Conservation (phyloP, 805 yeast species). For the Priceomyces castillae region DNA sequence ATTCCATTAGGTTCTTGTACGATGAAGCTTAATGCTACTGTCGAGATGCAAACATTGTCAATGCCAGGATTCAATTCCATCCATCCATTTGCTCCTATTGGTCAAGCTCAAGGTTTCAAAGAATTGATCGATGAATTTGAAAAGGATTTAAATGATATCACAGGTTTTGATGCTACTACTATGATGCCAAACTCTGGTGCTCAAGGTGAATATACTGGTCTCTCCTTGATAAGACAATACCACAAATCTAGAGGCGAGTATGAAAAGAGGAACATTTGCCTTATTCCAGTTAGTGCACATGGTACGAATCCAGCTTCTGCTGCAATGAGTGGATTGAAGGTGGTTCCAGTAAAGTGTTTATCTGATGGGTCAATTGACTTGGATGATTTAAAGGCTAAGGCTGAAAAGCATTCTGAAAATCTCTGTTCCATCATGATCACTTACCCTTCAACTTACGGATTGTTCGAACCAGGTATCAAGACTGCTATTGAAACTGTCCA, state of each 20-base stretch:
- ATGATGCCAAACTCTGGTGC: conserved; percentile 98
- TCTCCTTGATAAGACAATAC: conserved; percentile 79
- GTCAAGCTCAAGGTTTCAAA: conserved; percentile 86
- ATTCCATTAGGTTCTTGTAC: conserved; percentile 97
- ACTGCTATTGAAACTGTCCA: conserved; percentile 86
- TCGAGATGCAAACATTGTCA: conserved; percentile 89
- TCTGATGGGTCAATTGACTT: conserved; percentile 84
- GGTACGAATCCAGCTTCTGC: conserved; percentile 99
- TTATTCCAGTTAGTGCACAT: conserved; percentile 96
- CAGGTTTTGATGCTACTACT: conserved; percentile 90
- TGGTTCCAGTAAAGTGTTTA: conserved; percentile 86
- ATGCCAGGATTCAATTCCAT: conserved; percentile 89
- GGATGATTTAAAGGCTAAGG: conserved; percentile 69
- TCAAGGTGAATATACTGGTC: conserved; percentile 95
- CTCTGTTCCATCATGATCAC: conserved; percentile 95
- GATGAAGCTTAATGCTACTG: conserved; percentile 94
- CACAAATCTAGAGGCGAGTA: conserved; percentile 66
- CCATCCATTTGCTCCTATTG: conserved; percentile 90
- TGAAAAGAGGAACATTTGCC: conserved; percentile 73
- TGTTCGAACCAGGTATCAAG: conserved; percentile 88
- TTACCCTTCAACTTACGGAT: conserved; percentile 95
- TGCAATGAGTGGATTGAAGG: conserved; percentile 93
- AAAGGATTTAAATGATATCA: conserved; percentile 81
- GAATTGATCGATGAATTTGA: conserved; percentile 76
- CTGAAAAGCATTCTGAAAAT: conserved; percentile 60